Conservation (phyloP, 495 filamentous ascomycete species). For the Cenococcum geophilum region DNA sequence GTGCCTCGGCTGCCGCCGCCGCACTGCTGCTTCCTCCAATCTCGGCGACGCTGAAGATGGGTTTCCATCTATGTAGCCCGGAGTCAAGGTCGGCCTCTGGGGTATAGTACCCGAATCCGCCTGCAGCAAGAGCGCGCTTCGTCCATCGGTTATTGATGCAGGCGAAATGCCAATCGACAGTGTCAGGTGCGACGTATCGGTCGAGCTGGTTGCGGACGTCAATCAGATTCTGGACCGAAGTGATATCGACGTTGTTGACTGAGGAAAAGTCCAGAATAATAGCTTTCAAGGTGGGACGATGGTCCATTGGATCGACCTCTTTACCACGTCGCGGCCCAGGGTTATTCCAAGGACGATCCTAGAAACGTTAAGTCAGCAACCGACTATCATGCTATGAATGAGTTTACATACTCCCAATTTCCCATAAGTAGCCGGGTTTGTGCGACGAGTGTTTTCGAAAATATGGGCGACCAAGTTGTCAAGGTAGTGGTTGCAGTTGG, state of each 20-base stretch:
- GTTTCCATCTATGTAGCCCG: slow-evolving; percentile 70
- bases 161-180: slow-evolving; percentile 94
- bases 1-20: slow-evolving; percentile 51
- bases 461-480: slow-evolving; percentile 71
- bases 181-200: slow-evolving; percentile 71
- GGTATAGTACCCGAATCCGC: slow-evolving; percentile 85
- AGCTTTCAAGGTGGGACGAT: slow-evolving; percentile 74
- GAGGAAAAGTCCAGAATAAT: slow-evolving; percentile 93
- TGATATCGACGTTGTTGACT: slow-evolving; percentile 94
- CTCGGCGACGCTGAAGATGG: slow-evolving; percentile 93
- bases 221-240: slow-evolving; percentile 89
- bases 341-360: slow-evolving; percentile 94
- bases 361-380: background rate
- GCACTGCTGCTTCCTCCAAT: slow-evolving; percentile 67
- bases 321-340: slow-evolving; percentile 67
- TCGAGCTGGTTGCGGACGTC: slow-evolving; percentile 98
- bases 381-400: background rate
- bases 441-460: slow-evolving; percentile 70
- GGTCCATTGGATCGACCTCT: slow-evolving; percentile 43
- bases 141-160: slow-evolving; percentile 97
- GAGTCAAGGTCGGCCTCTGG: slow-evolving; percentile 43
- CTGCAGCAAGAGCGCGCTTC: slow-evolving; percentile 85
- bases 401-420: slow-evolving; percentile 50
- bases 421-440: slow-evolving; percentile 56
- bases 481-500: slow-evolving; percentile 87